phyloP scores from a whole-genome alignment of 306 rosid genomes.

The Quercus alba region DNA sequence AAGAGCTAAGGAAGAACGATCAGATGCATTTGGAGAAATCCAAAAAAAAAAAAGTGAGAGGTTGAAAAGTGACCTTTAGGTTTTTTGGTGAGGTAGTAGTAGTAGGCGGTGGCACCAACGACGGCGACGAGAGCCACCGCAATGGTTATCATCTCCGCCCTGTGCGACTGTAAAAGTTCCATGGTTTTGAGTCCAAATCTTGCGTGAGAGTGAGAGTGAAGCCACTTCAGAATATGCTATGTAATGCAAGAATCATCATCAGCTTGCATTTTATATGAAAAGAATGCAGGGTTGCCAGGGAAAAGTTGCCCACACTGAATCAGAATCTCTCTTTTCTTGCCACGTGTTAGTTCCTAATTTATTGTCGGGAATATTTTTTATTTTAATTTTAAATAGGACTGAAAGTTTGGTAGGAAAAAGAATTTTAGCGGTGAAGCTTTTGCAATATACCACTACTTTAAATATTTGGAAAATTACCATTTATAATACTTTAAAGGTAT shows the following conservation, averaged over 20 bases:
- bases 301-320: no score
- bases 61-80: constrained; percentile 34
- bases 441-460: no score
- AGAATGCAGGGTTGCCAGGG: no score
- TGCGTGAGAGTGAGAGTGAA: not conserved
- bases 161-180: constrained; percentile 37
- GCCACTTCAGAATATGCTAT: not conserved
- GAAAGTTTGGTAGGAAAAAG: no score
- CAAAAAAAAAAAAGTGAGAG: not conserved
- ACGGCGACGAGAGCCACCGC: constrained; percentile 50
- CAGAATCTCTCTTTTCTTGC: no score
- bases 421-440: no score
- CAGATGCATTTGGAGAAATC: not conserved
- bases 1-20: not conserved
- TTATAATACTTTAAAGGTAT: no score
- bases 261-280: no score
- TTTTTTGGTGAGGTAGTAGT: constrained; percentile 53
- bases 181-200: constrained; percentile 5
- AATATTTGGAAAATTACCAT: no score
- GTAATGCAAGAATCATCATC: not conserved
- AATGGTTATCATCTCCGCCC: constrained; percentile 45
- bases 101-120: constrained; percentile 55
- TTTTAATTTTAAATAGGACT: no score
- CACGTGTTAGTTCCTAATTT: no score
- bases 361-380: no score